Base-by-base conservation (phyloP, 371 early-diverging fungal genomes). In the Circinella umbellata region DNA sequence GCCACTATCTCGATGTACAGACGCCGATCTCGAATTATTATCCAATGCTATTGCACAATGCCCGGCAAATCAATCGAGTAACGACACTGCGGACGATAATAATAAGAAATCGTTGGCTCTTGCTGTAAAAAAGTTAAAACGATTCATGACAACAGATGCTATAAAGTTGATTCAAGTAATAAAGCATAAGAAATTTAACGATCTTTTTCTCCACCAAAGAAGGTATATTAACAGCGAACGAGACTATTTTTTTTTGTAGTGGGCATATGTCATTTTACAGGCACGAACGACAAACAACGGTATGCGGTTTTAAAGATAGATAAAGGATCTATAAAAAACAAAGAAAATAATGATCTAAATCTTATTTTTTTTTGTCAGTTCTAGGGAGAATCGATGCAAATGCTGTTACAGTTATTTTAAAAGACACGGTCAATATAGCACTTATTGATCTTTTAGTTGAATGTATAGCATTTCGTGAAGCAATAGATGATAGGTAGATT, bases 381-480 rank as follows among this genome's bases (percentile, higher is more conserved):
- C 34, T n/a, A 15, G 18, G 38, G 18, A 46, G 13, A 6, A 61
- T 20, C 39, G 36, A 63, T 46, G 35, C 37, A 13, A 55, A 15
- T 48, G 36, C 64, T 17, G 60, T 63, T 18, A 37, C 55, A 3
- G 53, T 27, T 18, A 65, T 70, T 11, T 13, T 75, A 51, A 66
- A 69, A 67, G 77, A 82, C 69, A 67, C 71, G 35, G 49, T 82
- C 35, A 75, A 75, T 61, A 67, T 62, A 27, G 74, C 76, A 15
- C 60, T 82, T 14, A 61, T 78, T 46, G 70, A 75, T 34, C 64
- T 82, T 20, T 63, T 82, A 14, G 71, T 69, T 61, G 77, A 80
- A 51, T 68, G 66, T 59, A 63, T 82, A 48, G 69, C 64, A 5
- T 80, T 76, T 64, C 70, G 74, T 55, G 78, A 78, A 63, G 73